Evolutionary conservation across 2,329 filamentous ascomycete species (phyloP), one percentile per base, ranked within the genome.

Genomic region (Chalaropsis ovoidea): DNA sequence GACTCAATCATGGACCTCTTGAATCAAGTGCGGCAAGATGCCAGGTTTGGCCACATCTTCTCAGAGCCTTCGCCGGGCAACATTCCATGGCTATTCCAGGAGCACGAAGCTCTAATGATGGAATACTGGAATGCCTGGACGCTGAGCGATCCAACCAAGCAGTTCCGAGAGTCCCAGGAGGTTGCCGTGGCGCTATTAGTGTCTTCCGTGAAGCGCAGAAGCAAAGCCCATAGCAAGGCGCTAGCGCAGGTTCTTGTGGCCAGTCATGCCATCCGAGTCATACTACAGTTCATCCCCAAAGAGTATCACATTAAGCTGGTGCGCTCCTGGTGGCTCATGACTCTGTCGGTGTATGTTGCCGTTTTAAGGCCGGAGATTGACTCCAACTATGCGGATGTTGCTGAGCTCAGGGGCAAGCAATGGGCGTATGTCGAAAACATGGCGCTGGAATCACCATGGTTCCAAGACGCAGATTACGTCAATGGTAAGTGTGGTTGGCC

Each of bases 101-200:
- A 87, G 67, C 82, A 87, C 63, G 87, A 93, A 71, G 79, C 81
- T 15, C 80, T 86, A 0, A 78, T 96, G 17, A 75, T 96, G 58
- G 87, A 95, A 70, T 90, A 97, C 77, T 97, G 91, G 90, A 94
- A 95, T 70, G 86, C 88, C 2, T 96, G 91, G 92, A 78, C 81
- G 10, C 39, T 35, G 13, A 76, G 80, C 8, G 80, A 92, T 68
- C 86, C 89, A 0, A 79, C 80, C n/a, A 80, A 82, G 69, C 87
- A 91, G 71, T 95, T 97, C 72, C 81, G 84, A 67, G 81, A 88
- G 66, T 89, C 86, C 0, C 85, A 87, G 71, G 80, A 84, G 71
- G 79, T 81, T 0, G 83, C 83, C 0, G 78, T 84, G 0, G 81
- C 82, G 0, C 74, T 92, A 6, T 75, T 89, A 0, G 79, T 90